phyloP scores from a whole-genome alignment of 2,329 filamentous ascomycete genomes.

The Colletotrichum cordylinicola region DNA sequence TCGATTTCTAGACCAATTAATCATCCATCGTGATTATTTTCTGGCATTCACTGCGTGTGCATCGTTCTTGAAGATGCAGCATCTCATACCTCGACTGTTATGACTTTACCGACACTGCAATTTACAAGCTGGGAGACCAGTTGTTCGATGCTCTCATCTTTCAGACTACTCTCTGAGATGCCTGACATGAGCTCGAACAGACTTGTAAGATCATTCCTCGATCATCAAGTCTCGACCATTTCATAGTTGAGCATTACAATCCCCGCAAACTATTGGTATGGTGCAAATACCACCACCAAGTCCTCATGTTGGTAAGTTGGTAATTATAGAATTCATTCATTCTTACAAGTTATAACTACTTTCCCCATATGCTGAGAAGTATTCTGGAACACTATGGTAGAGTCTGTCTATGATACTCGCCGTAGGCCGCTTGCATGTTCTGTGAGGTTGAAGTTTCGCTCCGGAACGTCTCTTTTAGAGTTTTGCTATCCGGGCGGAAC shows the following conservation, averaged over 20 bases:
- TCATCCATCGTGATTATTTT: background rate
- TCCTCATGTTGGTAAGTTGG: background rate
- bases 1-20: background rate
- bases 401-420: too few species aligned
- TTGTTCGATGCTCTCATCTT: background rate
- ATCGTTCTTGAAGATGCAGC: background rate
- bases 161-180: background rate
- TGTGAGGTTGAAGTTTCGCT: too few species aligned
- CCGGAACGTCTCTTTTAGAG: too few species aligned
- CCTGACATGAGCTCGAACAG: background rate
- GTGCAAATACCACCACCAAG: background rate
- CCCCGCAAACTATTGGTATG: background rate
- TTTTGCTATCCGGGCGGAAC: too few species aligned
- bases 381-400: too few species aligned
- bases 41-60: background rate
- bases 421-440: too few species aligned
- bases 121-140: background rate
- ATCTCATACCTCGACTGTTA: background rate
- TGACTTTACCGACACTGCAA: background rate
- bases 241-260: background rate
- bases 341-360: background rate
- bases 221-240: rapidly evolving
- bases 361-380: background rate
- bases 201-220: background rate
- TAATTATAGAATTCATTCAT: background rate